phyloP scores from a whole-genome alignment of 257 asterid genomes.

The Gynochthodes officinalis region DNA sequence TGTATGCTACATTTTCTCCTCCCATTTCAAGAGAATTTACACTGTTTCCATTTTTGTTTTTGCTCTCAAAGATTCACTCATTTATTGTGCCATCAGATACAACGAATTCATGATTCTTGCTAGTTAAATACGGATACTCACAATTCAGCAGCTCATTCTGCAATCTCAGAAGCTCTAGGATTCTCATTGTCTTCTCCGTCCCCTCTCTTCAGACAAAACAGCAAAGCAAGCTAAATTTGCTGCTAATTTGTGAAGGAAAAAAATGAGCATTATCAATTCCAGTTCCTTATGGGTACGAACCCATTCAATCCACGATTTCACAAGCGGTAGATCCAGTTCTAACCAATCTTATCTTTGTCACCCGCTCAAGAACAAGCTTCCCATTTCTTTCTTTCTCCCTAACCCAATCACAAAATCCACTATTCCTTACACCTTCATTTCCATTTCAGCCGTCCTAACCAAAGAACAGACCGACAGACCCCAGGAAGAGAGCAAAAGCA shows the following conservation, averaged over 20 bases:
- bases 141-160: background rate
- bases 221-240: background rate
- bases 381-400: constrained; percentile 16
- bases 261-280: constrained; percentile 32
- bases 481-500: constrained; percentile 4
- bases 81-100: too few relatives aligned
- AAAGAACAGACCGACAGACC: constrained; percentile 24
- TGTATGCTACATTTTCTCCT: too few relatives aligned
- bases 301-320: constrained; percentile 11
- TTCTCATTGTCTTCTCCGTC: too few relatives aligned
- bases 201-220: too few relatives aligned
- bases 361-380: constrained; percentile 23
- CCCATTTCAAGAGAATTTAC: too few relatives aligned
- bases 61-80: too few relatives aligned
- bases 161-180: background rate
- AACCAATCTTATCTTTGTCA: constrained; percentile 11
- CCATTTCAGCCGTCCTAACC: constrained; percentile 28
- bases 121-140: too few relatives aligned
- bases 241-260: background rate
- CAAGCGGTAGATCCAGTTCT: constrained; percentile 23
- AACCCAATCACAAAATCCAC: constrained; percentile 14
- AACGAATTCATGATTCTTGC: too few relatives aligned
- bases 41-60: too few relatives aligned
- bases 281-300: constrained; percentile 26
- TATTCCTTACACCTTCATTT: background rate